Base-by-base conservation (phyloP, 139 green algal species). In the Pleodorina starrii region DNA sequence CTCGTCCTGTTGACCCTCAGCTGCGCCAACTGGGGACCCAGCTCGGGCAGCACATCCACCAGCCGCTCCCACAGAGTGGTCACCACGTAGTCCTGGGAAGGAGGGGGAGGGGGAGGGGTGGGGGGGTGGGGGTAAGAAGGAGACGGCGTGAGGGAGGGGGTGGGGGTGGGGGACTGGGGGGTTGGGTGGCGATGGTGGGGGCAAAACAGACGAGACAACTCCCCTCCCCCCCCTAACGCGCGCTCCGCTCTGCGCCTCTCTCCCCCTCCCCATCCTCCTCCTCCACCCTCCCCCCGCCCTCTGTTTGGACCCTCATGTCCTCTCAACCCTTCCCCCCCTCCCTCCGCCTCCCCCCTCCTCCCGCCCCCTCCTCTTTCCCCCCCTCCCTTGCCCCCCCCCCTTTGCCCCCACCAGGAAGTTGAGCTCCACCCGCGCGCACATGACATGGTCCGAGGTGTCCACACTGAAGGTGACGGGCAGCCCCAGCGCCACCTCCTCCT, bases 381-480 rank as follows among this genome's bases (percentile, higher is more conserved):
- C 6, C 40, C 75, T 5, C 46, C 43, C 29, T 4, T 3, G 43
- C 44, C 12, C 32, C 27, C 40, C 0, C 12, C n/a, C n/a, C n/a
- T n/a, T n/a, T n/a, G n/a, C n/a, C n/a, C 85, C 19, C 44, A 76
- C 71, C 63, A 96, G 94, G 91, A 95, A 95, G 89, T 95, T 93
- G 60, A 93, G 80, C 91, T 96, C 94, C 85, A 95, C 90, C 32
- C 87, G 90, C 0, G 90, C 90, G 72, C 87, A 93, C 90, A 90
- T 89, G 38, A 86, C 51, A 11, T 87, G 78, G 63, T 95, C 90
- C 27, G 40, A 44, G 4, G 91, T 90, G 59, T 94, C 88, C 86
- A 96, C 93, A 57, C 90, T 59, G 16, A 93, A 91, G 48, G 92
- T 93, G 21, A 95, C 78, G 32, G 91, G 92, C 86, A 95, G 75